Evolutionary conservation across 2,329 filamentous ascomycete genomes (phyloP).

Genomic region (Tolypocladium sp.): DNA sequence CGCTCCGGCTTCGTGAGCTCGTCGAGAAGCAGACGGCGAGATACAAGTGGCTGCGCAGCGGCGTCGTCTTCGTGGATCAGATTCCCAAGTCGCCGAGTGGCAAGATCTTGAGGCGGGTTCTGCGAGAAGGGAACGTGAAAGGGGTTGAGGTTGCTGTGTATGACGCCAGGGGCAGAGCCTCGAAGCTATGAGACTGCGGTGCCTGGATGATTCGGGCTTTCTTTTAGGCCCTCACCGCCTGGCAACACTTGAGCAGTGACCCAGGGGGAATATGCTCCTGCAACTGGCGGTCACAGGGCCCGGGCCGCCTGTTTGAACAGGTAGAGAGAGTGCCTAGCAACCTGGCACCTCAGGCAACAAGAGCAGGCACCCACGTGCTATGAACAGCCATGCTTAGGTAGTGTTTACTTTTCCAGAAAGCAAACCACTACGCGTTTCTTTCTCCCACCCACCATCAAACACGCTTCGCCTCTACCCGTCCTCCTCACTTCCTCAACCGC

Average conservation of each 20-base stretch:
- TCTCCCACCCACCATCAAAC: background rate
- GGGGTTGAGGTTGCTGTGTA: background rate
- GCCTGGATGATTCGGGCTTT: background rate
- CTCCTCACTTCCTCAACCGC: background rate
- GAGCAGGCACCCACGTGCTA: background rate
- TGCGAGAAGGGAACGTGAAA: background rate
- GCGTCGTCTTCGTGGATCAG: background rate
- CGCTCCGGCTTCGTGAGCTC: background rate
- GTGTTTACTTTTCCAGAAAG: background rate
- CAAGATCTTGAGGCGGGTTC: background rate
- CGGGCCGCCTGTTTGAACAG: background rate
- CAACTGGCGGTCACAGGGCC: too few relatives aligned
- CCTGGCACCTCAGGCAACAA: background rate
- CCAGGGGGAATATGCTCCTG: background rate
- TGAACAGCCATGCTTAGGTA: background rate
- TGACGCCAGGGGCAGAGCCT: background rate
- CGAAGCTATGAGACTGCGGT: background rate
- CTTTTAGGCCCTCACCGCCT: background rate
- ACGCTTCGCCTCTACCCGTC: background rate
- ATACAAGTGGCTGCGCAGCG: background rate
- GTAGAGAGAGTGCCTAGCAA: background rate
- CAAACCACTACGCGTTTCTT: background rate
- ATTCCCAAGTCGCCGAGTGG: background rate
- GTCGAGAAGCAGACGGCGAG: background rate
- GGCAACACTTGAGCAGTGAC: background rate